phyloP scores from a whole-genome alignment of 2,329 filamentous ascomycete species.

The Ophiostoma sp. region DNA sequence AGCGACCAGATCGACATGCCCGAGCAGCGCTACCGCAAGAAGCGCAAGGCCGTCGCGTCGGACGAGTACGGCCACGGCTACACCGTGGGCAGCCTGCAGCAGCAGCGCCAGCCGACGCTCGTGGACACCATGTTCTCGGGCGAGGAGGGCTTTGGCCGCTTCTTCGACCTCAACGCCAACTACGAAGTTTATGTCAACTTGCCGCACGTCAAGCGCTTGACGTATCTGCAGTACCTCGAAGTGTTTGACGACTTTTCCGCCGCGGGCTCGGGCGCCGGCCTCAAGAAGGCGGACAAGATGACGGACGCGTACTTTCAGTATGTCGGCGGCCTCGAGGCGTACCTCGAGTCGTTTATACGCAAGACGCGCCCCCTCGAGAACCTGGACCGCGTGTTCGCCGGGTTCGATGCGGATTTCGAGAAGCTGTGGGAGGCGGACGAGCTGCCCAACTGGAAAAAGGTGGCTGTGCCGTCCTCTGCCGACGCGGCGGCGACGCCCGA shows the following conservation, averaged over 20 bases:
- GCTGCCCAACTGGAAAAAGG: conserved; percentile 64
- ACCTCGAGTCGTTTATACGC: conserved; percentile 83
- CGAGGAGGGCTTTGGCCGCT: conserved; percentile 89
- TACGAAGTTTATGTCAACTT: conserved; percentile 91
- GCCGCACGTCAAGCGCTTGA: conserved; percentile 74
- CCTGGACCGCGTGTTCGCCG: conserved; percentile 67
- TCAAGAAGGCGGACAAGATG: conserved; percentile 64
- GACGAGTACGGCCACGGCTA: not conserved
- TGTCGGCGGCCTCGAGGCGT: conserved; percentile 69
- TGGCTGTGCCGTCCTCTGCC: not conserved
- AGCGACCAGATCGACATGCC: conserved; percentile 94
- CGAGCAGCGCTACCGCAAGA: conserved; percentile 79
- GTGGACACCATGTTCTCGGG: conserved; percentile 92
- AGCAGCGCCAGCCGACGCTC: conserved; percentile 48
- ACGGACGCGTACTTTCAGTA: conserved; percentile 92
- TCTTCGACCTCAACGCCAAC: conserved; percentile 76
- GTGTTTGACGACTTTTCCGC: conserved; percentile 80
- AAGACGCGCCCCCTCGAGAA: conserved; percentile 82
- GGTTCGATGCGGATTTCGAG: conserved; percentile 80
- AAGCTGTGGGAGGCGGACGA: conserved; percentile 74
- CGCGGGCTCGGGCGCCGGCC: conserved; percentile 62
- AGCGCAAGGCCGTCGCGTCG: conserved; percentile 45
- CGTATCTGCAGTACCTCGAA: conserved; percentile 90
- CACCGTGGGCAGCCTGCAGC: not conserved
- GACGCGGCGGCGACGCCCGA: conserved; percentile 26